Conservation (phyloP, 164 flowering plant genomes). For the Akebia trifoliata region DNA sequence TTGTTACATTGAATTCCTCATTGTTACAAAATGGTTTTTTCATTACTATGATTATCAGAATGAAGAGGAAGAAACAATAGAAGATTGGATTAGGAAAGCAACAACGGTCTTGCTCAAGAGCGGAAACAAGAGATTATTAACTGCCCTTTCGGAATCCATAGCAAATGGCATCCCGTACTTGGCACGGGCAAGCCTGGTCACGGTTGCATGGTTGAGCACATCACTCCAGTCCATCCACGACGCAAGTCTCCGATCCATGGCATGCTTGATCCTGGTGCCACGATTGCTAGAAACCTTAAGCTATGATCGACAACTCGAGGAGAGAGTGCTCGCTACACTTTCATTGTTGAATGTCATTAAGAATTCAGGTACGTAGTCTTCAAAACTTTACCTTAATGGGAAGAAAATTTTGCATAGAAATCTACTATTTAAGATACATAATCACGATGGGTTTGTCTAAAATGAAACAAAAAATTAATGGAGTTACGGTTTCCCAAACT, state of each 20-base stretch:
- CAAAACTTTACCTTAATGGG: too few species aligned
- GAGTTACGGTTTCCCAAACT: too few species aligned
- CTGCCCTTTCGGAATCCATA: conserved; percentile 42
- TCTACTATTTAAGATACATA: too few species aligned
- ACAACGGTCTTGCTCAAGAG: conserved; percentile 38
- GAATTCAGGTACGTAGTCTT: conserved; percentile 57
- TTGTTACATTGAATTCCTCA: too few species aligned
- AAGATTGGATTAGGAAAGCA: conserved; percentile 45
- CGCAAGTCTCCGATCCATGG: conserved; percentile 24
- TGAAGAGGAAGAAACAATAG: conserved; percentile 44
- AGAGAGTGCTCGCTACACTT: conserved; percentile 47
- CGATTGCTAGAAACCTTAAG: conserved; percentile 33
- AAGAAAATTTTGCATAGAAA: too few species aligned
- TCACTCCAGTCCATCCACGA: conserved; percentile 26
- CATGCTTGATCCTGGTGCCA: conserved; percentile 37
- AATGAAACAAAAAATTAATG: too few species aligned
- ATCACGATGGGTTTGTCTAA: too few species aligned
- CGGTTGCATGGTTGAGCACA: conserved; percentile 56
- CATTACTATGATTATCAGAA: conserved; percentile 35
- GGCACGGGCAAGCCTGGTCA: conserved; percentile 52
- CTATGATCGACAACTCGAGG: conserved; percentile 37
- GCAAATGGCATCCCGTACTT: conserved; percentile 45
- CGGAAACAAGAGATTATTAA: conserved; percentile 40
- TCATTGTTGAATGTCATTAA: conserved; percentile 40
- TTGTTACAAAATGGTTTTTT: too few species aligned